phyloP scores from a whole-genome alignment of 768 basidiomycete species.

The Lactarius hatsudake region DNA sequence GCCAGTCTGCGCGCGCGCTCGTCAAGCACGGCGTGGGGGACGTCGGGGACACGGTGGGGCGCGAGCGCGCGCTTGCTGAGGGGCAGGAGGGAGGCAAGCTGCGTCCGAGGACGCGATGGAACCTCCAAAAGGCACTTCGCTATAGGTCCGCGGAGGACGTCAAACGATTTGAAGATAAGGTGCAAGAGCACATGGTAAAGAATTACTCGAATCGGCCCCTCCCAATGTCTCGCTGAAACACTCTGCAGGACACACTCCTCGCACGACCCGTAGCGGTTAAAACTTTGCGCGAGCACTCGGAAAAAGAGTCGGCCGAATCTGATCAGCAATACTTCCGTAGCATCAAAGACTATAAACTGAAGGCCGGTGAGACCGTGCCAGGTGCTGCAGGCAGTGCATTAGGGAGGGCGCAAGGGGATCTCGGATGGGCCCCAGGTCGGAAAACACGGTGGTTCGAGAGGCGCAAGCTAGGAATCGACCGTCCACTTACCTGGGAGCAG shows the following conservation, averaged over 20 bases:
- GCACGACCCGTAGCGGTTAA: conserved; percentile 27
- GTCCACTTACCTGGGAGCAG: conserved; percentile 26
- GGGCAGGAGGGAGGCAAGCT: conserved; percentile 44
- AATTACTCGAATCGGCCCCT: conserved; percentile 32
- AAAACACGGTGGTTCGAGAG: conserved; percentile 26
- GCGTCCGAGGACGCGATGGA: conserved; percentile 67
- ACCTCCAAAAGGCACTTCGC: conserved; percentile 68
- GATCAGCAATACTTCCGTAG: conserved; percentile 27
- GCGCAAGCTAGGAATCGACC: conserved; percentile 27
- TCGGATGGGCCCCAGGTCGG: conserved; percentile 26
- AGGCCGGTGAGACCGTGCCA: conserved; percentile 28
- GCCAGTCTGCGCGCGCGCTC: conserved; percentile 43
- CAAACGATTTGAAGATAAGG: conserved; percentile 51
- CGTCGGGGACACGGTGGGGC: conserved; percentile 45
- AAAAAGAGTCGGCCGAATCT: conserved; percentile 13
- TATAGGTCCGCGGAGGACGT: conserved; percentile 52
- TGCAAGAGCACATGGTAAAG: conserved; percentile 59
- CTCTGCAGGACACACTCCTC: conserved; percentile 24
- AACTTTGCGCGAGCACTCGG: conserved; percentile 14
- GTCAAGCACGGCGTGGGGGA: conserved; percentile 51
- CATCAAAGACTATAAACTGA: conserved; percentile 27
- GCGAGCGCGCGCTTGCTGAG: conserved; percentile 44
- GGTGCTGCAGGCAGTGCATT: conserved; percentile 24
- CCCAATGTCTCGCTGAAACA: not conserved
- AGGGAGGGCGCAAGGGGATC: conserved; percentile 21